Base-by-base conservation (phyloP, 208 protist genomes). In the Acanthamoeba polyphaga region DNA sequence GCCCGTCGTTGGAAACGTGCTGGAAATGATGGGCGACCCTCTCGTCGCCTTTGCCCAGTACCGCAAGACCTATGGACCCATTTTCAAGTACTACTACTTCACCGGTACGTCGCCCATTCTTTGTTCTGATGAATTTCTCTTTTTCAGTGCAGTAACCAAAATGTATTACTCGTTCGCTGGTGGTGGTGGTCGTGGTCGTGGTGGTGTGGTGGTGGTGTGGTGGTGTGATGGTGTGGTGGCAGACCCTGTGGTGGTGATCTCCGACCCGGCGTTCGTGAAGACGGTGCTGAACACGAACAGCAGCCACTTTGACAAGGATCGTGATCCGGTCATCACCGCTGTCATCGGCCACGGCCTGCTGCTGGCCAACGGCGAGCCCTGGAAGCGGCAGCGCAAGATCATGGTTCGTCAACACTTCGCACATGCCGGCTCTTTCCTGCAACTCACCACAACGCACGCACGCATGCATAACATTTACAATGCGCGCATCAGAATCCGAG, bases 231-330 rank as follows among this genome's bases (percentile, higher is more conserved):
- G 15, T 17, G 53, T 68, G 62, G 2, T 62, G 58, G 58, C 74
- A 82, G 74, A 90, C 55, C 82, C 82, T 38, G 82, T 90, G 29
- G 82, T 90, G n/a, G 82, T 68, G n/a, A 90, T 90, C 82, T 90
- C 82, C 58, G 82, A 90, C n/a, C 82, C 82, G n/a, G 82, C n/a
- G 12, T 49, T 70, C 12, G 82, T 90, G 9, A 90, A 90, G 55
- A n/a, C 49, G 29, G 58, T 90, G 53, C 82, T 90, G 8, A 90
- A 27, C 38, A 90, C 82, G 3, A 90, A 90, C 53, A 90, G 82
- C 82, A 27, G 58, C 53, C 49, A 90, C 38, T 90, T 51, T 46
- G 53, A 60, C 49, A 90, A 90, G 58, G 82, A 90, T 8, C 46
- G 82, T 15, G 82, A 90, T 34, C 82, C 82, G n/a, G 82, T 90